Conservation (phyloP, 75 land plant genomes). For the Pinus taeda region DNA sequence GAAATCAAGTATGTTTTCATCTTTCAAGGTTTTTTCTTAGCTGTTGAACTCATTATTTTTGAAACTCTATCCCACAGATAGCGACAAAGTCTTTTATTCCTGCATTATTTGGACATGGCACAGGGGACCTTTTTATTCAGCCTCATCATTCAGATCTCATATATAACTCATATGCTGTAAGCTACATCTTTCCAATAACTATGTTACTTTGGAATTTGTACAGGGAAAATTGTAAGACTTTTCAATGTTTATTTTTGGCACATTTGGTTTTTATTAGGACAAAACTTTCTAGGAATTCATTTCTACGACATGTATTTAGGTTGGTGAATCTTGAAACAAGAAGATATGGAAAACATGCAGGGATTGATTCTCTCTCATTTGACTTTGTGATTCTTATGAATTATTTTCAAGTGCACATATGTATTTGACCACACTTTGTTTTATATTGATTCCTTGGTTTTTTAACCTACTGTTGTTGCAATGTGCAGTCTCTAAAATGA, state of each 20-base stretch:
- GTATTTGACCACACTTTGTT: no score
- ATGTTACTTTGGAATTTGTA: background rate
- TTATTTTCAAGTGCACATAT: no score
- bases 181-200: background rate
- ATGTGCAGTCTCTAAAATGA: background rate
- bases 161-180: conserved; percentile 82
- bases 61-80: conserved; percentile 39
- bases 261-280: background rate
- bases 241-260: background rate
- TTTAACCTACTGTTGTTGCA: no score
- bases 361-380: no score
- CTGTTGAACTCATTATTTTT: background rate
- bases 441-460: no score
- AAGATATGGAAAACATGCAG: background rate
- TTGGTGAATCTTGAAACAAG: background rate
- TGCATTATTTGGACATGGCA: conserved; percentile 90
- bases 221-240: background rate
- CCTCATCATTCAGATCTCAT: conserved; percentile 98
- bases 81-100: conserved; percentile 89
- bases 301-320: background rate
- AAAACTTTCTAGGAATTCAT: no score
- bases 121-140: conserved; percentile 86
- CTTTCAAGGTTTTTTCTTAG: background rate
- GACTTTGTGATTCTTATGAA: no score
- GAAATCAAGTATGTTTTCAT: no score